Percentiles rank a stretch among this genome's conserved stretches.
Conservation (phyloP, 2,329 filamentous ascomycete species). For the Colletotrichum viniferum region DNA sequence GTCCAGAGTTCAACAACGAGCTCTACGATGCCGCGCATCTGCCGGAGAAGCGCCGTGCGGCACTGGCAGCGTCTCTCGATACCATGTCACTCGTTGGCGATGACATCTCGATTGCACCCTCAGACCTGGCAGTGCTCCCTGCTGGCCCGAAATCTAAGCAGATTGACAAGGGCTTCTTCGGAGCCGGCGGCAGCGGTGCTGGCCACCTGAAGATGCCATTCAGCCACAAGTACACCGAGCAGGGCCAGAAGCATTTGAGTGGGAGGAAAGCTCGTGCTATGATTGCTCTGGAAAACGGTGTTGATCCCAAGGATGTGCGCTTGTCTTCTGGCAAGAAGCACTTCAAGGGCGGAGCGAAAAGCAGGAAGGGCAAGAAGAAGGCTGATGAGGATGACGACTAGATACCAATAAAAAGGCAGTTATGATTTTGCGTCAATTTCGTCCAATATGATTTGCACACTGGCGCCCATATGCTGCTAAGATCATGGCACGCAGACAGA, state of each 20-base stretch:
- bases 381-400: conserved; percentile 32
- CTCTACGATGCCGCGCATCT: conserved; percentile 85
- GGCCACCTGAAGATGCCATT: conserved; percentile 82
- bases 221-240: conserved; percentile 86
- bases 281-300: conserved; percentile 80
- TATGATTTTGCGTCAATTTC: no score
- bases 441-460: no score
- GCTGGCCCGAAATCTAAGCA: conserved; percentile 75
- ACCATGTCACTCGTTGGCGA: conserved; percentile 45
- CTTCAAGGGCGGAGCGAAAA: conserved; percentile 78
- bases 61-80: conserved; percentile 58
- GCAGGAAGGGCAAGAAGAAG: conserved; percentile 55
- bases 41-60: conserved; percentile 77
- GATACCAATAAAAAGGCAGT: conserved; percentile 6
- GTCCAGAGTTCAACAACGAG: conserved; percentile 81
- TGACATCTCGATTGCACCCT: conserved; percentile 35
- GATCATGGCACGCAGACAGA: no score
- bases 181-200: conserved; percentile 57
- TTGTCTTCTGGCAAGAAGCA: conserved; percentile 83
- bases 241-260: conserved; percentile 77
- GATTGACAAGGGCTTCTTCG: conserved; percentile 92
- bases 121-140: conserved; percentile 56
- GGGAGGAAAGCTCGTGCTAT: conserved; percentile 84
- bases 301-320: conserved; percentile 81
- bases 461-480: no score